A percentile compares a stretch with the other conserved stretches of the same genome.
These are phyloP conservation scores for Diplosphaera chodatii DNA, from an alignment of 139 green algal species.

Conservation along the genomic window DNA sequence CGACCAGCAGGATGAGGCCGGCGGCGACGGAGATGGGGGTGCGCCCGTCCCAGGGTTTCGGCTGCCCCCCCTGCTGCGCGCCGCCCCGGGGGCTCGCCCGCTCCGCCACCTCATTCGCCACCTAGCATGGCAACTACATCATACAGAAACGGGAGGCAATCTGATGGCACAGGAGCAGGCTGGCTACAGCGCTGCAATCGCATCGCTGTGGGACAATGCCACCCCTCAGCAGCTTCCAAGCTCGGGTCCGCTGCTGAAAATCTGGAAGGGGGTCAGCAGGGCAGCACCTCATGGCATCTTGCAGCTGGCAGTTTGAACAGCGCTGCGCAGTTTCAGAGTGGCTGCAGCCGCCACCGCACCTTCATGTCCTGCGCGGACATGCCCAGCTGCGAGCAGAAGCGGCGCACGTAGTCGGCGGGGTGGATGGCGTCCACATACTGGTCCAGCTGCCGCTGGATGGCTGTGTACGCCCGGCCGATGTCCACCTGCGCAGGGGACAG, in stretches of 20 bases:
- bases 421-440: slow-evolving; percentile 17
- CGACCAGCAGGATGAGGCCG: slow-evolving; percentile 63
- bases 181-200: no score
- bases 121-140: neutral
- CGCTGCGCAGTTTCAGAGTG: no score
- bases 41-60: slow-evolving; percentile 60
- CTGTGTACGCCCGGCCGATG: slow-evolving; percentile 65
- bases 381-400: slow-evolving; percentile 45
- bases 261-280: no score
- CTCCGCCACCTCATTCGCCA: slow-evolving; percentile 27
- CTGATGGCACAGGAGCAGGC: no score
- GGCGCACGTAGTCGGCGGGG: slow-evolving; percentile 33
- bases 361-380: slow-evolving; percentile 24
- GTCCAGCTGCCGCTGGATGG: slow-evolving; percentile 35
- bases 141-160: no score
- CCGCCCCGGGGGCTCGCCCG: slow-evolving; percentile 7
- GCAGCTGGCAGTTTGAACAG: no score
- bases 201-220: no score
- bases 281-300: no score
- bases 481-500: slow-evolving; percentile 44
- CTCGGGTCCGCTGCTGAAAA: no score
- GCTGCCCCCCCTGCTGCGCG: slow-evolving; percentile 5
- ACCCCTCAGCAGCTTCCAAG: no score
- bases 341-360: no score
- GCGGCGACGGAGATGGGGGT: slow-evolving; percentile 62